Conservation (phyloP, 306 rosid species). For the Senna siamea region DNA sequence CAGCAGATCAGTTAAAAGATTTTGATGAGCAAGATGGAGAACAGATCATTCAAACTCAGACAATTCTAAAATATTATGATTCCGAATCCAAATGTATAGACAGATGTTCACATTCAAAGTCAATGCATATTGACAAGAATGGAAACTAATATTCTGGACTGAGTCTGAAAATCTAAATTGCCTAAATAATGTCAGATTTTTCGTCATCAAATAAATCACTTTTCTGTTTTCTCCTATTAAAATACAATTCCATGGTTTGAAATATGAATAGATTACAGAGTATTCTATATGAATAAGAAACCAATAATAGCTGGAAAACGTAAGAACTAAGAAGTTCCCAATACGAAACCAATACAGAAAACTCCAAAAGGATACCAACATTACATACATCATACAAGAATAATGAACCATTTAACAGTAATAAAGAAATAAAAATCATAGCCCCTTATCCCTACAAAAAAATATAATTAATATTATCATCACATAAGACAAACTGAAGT, state of each 20-base stretch:
- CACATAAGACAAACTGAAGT: constrained; percentile 39
- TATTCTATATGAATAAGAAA: constrained; percentile 38
- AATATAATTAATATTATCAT: constrained; percentile 36
- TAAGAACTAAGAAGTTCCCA: constrained; percentile 35
- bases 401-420: constrained; percentile 31
- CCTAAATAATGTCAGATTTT: constrained; percentile 25
- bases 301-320: constrained; percentile 31
- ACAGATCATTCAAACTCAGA: constrained; percentile 39
- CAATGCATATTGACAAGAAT: constrained; percentile 27
- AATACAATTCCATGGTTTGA: constrained; percentile 32
- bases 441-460: constrained; percentile 25
- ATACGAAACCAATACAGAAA: constrained; percentile 43
- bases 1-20: constrained; percentile 42
- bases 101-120: constrained; percentile 34
- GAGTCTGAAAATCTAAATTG: constrained; percentile 38
- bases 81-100: constrained; percentile 29
- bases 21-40: constrained; percentile 32
- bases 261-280: constrained; percentile 14
- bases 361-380: constrained; percentile 46
- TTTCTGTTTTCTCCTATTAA: constrained; percentile 30
- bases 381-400: constrained; percentile 35
- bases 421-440: constrained; percentile 12
- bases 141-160: constrained; percentile 15
- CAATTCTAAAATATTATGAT: constrained; percentile 13
- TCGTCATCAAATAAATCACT: constrained; percentile 21